Evolutionary conservation across 192 early-diverging fungal genomes (phyloP), one percentile per base, ranked within the genome.

Genomic region (Backusella tuberculispora): DNA sequence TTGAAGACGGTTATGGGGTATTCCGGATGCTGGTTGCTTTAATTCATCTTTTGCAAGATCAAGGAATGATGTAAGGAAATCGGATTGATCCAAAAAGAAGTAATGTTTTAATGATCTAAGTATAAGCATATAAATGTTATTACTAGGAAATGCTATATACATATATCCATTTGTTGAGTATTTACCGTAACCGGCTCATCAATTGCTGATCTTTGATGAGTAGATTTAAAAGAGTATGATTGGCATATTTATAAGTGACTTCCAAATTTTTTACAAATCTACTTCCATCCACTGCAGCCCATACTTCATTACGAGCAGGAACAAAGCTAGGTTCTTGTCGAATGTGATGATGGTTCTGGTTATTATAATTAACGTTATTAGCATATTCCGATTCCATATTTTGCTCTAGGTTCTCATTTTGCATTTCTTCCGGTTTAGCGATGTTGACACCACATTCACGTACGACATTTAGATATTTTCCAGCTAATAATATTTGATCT

Each of bases 401-500:
- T 44, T 76, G 69, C 80, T 78, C 41, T 56, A 69, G 12, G 15
- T 78, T 53, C 14, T 53, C 43, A 69, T 50, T 37, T 44, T 72
- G 63, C 60, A 66, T 76, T 10, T 24, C 75, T 45, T 83, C 73
- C 19, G 83, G 80, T 15, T 71, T 82, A 17, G 76, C 42, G 26
- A 85, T 71, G 70, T 73, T 74, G 6, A 88, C 86, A n/a, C 90
- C 90, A 78, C 94, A 97, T 69, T 95, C 95, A 0, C 93, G 84
- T 26, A 98, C 85, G 2, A 98, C 95, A 79, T 99, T 98, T 53
- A 98, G 80, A 77, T 99, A 98, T 80, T 96, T 97, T 45, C 98
- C 98, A 0, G 97, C 93, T 19, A 92, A 81, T 72, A 99, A 77
- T 63, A 98, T 92, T 80, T 96, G 95, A 5, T 86, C 86, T 24